Evolutionary conservation across 2,329 filamentous ascomycete genomes (phyloP), one percentile per base, ranked within the genome.

Genomic region (Xylaria multiplex): DNA sequence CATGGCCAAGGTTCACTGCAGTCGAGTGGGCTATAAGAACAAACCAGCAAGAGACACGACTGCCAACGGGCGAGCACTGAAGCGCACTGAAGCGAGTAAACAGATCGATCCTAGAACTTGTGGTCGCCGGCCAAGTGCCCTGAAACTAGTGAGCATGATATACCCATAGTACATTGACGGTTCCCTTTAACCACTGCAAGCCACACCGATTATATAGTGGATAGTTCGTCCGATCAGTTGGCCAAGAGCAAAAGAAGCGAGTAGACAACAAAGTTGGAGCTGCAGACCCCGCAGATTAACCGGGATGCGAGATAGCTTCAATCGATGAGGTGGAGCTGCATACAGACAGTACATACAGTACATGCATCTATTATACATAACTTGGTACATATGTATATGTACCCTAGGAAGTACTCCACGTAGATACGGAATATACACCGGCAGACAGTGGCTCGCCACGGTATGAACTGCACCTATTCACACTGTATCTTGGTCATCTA

Each of bases 221-320:
- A n/a, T 43, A 52, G 60, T 53, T 65, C 62, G 35, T 61, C 62
- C 52, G 62, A 65, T 59, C 30, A 11, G 57, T 14, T 22, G 27
- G 62, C 52, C 57, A 61, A 57, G 62, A 48, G n/a, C 22, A 56
- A 56, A 16, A 56, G 45, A 56, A 52, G 27, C 57, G 27, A 56
- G 46, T 55, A 24, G 52, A 19, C 40, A 54, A 13, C 40, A 24
- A 35, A 50, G 27, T 16, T 50, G 14, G 22, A 54, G 40, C 46
- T 43, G 54, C 52, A 54, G 54, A 48, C 59, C 64, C 64, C 64
- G 64, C 64, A 59, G 40, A 63, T 55, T 49, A 54, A 22, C 53
- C 22, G 24, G 48, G 59, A 35, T 6, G 24, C 24, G 30, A 40
- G 49, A 19, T 53, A 19, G 30, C 35, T 24, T 19, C 24, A 54